Base-by-base conservation (phyloP, 2,329 filamentous ascomycete genomes). In the Pyrenochaeta sp. region DNA sequence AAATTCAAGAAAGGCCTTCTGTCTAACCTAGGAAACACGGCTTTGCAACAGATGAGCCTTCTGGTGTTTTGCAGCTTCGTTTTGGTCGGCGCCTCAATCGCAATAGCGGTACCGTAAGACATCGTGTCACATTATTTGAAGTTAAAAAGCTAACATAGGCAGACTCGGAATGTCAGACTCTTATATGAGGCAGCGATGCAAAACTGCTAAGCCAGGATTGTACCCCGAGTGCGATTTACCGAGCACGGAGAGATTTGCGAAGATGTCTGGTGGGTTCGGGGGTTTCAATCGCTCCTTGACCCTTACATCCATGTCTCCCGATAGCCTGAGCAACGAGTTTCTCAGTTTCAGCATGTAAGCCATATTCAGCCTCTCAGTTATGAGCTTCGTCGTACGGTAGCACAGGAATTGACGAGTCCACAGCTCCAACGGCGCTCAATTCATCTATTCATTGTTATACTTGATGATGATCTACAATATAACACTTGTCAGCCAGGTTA, bases 391-490 rank as follows among this genome's bases (percentile, higher is more conserved):
- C 13, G n/a, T 14, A 11, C 10, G 19, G 3, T 18, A 19, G 10
- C 4, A n/a, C 9, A 24, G 6, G 31, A 9, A 36, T 40, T 53
- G 10, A 53, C 20, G 15, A 8, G 19, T 3, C 14, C n/a, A 8
- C 14, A 61, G 58, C 23, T 61, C 58, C 23, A 67, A 66, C 41
- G 61, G 61, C 15, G 63, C 61, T 5, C 60, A 67, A 32, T 61
- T 65, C 27, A 55, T 67, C 13, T 68, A 65, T 41, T 64, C 59
- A 2, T 47, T 67, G 3, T 49, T 67, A 2, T 67, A 67, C 39
- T 47, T 66, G 3, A 59, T 68, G 44, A 34, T 69, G 24, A 59
- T 67, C 14, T 68, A 68, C 35, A 65, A 68, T 38, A 51, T 67
- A 34, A 65, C 61, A 1, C 50, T 66, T 11, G 44, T 65, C 29